phyloP scores from a whole-genome alignment of 2,329 filamentous ascomycete genomes.

The Sporothrix mexicana region DNA sequence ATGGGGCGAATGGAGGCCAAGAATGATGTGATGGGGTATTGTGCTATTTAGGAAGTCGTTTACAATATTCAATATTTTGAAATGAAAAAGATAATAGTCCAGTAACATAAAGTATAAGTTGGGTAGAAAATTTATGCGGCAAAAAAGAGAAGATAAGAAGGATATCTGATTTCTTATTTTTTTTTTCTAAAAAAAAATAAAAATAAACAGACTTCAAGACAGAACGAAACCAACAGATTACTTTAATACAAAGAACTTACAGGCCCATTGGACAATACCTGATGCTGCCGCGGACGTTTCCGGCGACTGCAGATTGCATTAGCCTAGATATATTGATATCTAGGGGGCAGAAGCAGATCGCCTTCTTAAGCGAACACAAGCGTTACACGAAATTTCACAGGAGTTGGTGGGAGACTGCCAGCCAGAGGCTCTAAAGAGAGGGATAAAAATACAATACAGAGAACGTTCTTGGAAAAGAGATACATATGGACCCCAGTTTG shows the following conservation, averaged over 20 bases:
- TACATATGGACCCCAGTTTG: no score
- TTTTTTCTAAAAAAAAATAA: not conserved
- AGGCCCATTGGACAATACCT: not conserved
- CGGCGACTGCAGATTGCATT: not conserved
- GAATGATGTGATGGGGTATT: not conserved
- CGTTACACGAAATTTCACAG: not conserved
- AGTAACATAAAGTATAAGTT: no score
- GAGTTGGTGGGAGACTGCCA: not conserved
- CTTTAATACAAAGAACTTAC: no score
- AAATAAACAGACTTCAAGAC: not conserved
- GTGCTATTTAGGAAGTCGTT: not conserved
- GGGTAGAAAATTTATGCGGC: no score
- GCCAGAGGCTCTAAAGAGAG: not conserved
- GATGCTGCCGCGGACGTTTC: not conserved
- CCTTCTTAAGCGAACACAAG: constrained; percentile 19
- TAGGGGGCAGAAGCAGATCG: constrained; percentile 3
- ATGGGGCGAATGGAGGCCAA: not conserved
- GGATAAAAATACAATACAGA: not conserved
- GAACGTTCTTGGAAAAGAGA: no score
- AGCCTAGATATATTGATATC: not conserved
- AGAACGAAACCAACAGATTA: not conserved
- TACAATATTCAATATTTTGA: not conserved
- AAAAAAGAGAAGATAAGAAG: no score
- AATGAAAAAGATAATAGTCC: not conserved
- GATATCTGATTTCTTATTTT: no score